These are phyloP conservation scores for Pecoramyces ruminantium DNA, from an alignment of 192 early-diverging fungal genomes.

Conservation along the genomic window DNA sequence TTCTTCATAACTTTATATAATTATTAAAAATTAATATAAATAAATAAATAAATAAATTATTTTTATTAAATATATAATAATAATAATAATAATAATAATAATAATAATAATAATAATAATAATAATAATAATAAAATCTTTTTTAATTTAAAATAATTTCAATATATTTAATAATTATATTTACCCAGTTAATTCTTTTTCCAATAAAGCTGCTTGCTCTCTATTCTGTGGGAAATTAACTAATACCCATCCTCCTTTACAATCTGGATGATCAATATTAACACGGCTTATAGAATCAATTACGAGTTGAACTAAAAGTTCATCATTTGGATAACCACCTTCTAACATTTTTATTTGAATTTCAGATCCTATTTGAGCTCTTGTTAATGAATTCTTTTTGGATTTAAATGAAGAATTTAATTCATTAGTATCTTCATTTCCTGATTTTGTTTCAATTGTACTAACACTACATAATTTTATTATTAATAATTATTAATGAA, in stretches of 20 bases:
- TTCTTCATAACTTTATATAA: constrained; percentile 29
- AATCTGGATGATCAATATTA: background rate
- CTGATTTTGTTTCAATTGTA: background rate
- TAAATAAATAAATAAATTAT: background rate
- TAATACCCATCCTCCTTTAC: constrained; percentile 24
- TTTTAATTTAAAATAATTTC: background rate
- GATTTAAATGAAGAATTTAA: background rate
- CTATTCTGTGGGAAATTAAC: constrained; percentile 32
- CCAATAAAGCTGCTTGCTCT: constrained; percentile 30
- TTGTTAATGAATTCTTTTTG: background rate
- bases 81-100: no score
- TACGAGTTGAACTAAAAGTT: constrained; percentile 23
- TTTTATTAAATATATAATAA: background rate
- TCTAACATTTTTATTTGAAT: constrained; percentile 25
- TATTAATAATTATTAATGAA: background rate
- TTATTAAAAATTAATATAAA: background rate
- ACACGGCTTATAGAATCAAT: constrained; percentile 21
- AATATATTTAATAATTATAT: background rate
- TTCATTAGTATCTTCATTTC: background rate
- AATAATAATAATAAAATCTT: no score
- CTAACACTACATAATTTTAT: constrained; percentile 3
- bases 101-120: no score
- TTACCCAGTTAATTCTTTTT: constrained; percentile 37
- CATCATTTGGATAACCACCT: constrained; percentile 24
- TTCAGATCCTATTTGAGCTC: constrained; percentile 18